Conservation (phyloP, 1,139 yeast genomes). For the Scheffersomyces insectosa region DNA sequence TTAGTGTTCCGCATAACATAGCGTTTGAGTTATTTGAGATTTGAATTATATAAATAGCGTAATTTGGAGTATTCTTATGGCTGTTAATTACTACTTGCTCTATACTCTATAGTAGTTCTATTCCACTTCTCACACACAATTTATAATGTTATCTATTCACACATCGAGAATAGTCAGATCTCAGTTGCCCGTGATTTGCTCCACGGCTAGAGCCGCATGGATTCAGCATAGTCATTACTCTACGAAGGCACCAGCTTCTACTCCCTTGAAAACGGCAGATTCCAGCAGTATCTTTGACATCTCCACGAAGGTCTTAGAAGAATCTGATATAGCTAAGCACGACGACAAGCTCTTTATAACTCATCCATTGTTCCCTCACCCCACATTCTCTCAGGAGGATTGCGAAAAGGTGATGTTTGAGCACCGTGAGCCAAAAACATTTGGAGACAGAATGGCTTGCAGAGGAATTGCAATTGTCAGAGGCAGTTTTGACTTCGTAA, state of each 20-base stretch:
- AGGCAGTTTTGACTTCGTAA: constrained; percentile 55
- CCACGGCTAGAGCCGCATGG: background rate
- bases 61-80: too few relatives aligned
- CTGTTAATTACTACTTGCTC: too few relatives aligned
- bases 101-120: background rate
- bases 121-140: background rate
- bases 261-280: background rate
- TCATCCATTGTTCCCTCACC: constrained; percentile 60
- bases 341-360: constrained; percentile 34
- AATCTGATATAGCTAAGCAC: constrained; percentile 25
- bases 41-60: too few relatives aligned
- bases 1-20: too few relatives aligned
- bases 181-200: background rate
- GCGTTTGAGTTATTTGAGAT: too few relatives aligned
- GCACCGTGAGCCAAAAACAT: constrained; percentile 52
- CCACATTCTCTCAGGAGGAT: constrained; percentile 45
- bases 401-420: constrained; percentile 49
- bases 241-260: background rate
- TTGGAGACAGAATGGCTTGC: constrained; percentile 56
- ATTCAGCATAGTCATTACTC: background rate
- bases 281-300: constrained; percentile 18
- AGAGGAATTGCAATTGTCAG: constrained; percentile 48
- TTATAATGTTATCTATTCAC: background rate
- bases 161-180: background rate
- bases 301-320: constrained; percentile 28